Evolutionary conservation across 176 grass and related monocot species (phyloP), one percentile per base, ranked within the genome.

Genomic region (Zoysia japonica): DNA sequence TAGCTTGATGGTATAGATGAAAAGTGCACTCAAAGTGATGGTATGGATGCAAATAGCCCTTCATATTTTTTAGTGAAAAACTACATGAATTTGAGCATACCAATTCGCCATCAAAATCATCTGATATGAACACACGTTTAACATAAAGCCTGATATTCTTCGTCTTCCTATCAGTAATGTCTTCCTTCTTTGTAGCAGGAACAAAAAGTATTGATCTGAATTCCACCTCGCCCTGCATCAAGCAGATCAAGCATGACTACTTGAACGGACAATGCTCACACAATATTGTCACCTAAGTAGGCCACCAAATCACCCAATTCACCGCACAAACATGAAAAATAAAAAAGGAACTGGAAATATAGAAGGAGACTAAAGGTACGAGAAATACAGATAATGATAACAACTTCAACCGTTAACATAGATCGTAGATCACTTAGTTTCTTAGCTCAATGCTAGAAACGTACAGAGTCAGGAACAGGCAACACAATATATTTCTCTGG

Each of bases 121-220:
- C 96, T 52, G 92, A 99, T 71, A 99, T 99, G 59, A 99, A 99
- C 60, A 99, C 90, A 50, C 96, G 92, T 50, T 99, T 99, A 59
- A 95, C 96, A 80, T 93, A 95, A 60, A 99, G 86, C 78, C 92
- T 93, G 45, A 95, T 99, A 67, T 99, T 99, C 73, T 95, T 99
- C 4, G 96, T 95, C 84, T 95, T 99, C 63, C 80, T 85, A 81
- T 91, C 90, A 41, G 87, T 83, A 77, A 99, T 79, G 43, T 99
- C 96, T 50, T 99, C 90, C 69, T 99, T 99, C 79, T 89, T 93
- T 4, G 87, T 76, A 61, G 86, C 82, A 69, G 96, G 96, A 69
- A 99, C 92, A 87, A 91, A 99, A 56, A 99, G 92, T 84, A 99
- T 89, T 68, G 96, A 99, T 78, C 90, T 87, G 72, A 99, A 99